Percentiles rank a stretch among this genome's conserved stretches.
Evolutionary conservation across 345 rosid genomes (phyloP).

Genomic region (Iberis pinnata): DNA sequence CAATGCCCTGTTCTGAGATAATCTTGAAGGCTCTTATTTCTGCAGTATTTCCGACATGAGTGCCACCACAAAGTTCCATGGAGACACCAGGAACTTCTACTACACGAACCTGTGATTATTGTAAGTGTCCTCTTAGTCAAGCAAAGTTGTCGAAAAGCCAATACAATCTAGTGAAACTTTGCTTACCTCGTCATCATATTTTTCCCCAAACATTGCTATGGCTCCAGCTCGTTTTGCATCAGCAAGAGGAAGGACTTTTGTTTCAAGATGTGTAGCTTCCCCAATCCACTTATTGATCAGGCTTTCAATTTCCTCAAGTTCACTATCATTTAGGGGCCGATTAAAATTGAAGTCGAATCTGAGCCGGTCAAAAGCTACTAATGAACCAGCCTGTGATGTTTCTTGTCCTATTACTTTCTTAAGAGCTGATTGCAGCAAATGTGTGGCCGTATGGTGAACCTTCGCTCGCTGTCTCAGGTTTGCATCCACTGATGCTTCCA

Average conservation of each 20-base stretch:
- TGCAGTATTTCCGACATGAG: constrained; percentile 81
- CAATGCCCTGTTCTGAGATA: constrained; percentile 93
- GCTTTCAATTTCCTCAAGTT: constrained; percentile 66
- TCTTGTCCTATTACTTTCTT: constrained; percentile 77
- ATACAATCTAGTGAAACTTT: not conserved
- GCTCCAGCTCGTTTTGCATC: constrained; percentile 90
- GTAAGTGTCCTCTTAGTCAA: not conserved
- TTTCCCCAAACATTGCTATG: constrained; percentile 97
- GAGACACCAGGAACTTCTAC: constrained; percentile 97
- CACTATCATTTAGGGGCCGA: constrained; percentile 53
- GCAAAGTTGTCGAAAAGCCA: constrained; percentile 2
- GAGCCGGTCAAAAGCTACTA: constrained; percentile 94
- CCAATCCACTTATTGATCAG: constrained; percentile 84
- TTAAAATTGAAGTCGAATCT: constrained; percentile 91
- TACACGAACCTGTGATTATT: constrained; percentile 66
- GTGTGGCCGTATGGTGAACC: constrained; percentile 99
- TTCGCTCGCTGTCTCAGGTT: constrained; percentile 72
- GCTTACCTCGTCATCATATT: constrained; percentile 80
- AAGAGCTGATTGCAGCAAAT: constrained; percentile 88
- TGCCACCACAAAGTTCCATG: constrained; percentile 98
- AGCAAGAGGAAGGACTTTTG: constrained; percentile 67
- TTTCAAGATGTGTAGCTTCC: constrained; percentile 62
- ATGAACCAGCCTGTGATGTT: constrained; percentile 94
- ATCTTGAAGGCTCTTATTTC: constrained; percentile 91
- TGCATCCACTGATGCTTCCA: constrained; percentile 77